phyloP scores from a whole-genome alignment of 345 rosid species.

The Camelina hispida region DNA sequence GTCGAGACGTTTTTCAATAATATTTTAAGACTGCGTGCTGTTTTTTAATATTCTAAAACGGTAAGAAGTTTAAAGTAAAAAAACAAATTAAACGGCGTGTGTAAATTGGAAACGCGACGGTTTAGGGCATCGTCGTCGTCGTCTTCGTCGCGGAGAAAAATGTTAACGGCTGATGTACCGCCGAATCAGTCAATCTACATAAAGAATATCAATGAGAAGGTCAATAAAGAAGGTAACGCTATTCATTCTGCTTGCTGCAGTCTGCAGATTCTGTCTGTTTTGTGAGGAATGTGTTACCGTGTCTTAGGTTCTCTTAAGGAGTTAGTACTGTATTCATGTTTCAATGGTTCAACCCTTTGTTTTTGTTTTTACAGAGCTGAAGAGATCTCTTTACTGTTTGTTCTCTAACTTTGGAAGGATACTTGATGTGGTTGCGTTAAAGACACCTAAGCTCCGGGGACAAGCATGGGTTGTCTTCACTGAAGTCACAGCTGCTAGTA shows the following conservation, averaged over 20 bases:
- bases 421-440: conserved; percentile 92
- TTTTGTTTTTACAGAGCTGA: conserved; percentile 61
- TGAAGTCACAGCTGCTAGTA: conserved; percentile 90
- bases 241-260: too few relatives aligned
- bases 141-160: conserved; percentile 28
- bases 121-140: conserved; percentile 26
- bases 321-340: too few relatives aligned
- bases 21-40: background rate
- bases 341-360: background rate
- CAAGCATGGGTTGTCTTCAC: conserved; percentile 97
- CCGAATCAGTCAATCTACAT: conserved; percentile 82
- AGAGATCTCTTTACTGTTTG: conserved; percentile 83
- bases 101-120: conserved; percentile 18
- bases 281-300: background rate
- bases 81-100: conserved; percentile 8
- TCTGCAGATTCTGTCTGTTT: too few relatives aligned
- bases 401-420: conserved; percentile 97
- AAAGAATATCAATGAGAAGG: conserved; percentile 79
- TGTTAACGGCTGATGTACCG: conserved; percentile 82
- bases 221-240: conserved; percentile 75
- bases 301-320: background rate
- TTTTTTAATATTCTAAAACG: background rate
- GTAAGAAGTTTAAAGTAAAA: background rate
- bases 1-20: conserved; percentile 14
- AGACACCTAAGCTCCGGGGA: conserved; percentile 91